These are phyloP conservation scores for Carallia brachiata DNA, from an alignment of 345 rosid genomes.

Conservation along the genomic window DNA sequence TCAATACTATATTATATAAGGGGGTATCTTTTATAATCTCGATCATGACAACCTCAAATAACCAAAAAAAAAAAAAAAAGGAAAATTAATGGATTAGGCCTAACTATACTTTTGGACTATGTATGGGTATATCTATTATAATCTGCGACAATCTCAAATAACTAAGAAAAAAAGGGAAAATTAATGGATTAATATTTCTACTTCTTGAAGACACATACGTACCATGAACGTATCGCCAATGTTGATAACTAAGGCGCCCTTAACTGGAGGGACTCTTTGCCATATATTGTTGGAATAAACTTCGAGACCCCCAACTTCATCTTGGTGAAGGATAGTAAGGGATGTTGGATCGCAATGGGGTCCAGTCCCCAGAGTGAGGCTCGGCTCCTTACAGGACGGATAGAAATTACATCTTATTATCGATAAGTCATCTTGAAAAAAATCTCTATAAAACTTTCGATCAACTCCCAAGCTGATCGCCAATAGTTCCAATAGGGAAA, in stretches of 20 bases:
- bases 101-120: too few species aligned
- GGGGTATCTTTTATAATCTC: too few species aligned
- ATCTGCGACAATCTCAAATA: too few species aligned
- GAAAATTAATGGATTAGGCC: too few species aligned
- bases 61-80: too few species aligned
- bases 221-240: slow-evolving; percentile 62
- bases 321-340: slow-evolving; percentile 51
- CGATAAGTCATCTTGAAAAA: slow-evolving; percentile 37
- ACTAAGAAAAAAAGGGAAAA: too few species aligned
- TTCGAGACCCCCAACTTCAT: slow-evolving; percentile 51
- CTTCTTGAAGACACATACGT: neutral
- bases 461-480: slow-evolving; percentile 45
- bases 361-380: slow-evolving; percentile 49
- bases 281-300: slow-evolving; percentile 37
- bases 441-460: slow-evolving; percentile 24
- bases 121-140: too few species aligned
- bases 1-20: too few species aligned
- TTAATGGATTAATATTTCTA: neutral
- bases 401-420: slow-evolving; percentile 52
- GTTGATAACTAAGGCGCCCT: slow-evolving; percentile 50
- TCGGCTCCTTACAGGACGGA: slow-evolving; percentile 45
- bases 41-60: too few species aligned
- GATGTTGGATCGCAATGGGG: slow-evolving; percentile 45
- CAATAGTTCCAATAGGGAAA: slow-evolving; percentile 31
- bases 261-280: slow-evolving; percentile 40